Evolutionary conservation across 73 alveolate genomes (phyloP), one percentile per base, ranked within the genome.

Genomic region (Durusdinium trenchii): DNA sequence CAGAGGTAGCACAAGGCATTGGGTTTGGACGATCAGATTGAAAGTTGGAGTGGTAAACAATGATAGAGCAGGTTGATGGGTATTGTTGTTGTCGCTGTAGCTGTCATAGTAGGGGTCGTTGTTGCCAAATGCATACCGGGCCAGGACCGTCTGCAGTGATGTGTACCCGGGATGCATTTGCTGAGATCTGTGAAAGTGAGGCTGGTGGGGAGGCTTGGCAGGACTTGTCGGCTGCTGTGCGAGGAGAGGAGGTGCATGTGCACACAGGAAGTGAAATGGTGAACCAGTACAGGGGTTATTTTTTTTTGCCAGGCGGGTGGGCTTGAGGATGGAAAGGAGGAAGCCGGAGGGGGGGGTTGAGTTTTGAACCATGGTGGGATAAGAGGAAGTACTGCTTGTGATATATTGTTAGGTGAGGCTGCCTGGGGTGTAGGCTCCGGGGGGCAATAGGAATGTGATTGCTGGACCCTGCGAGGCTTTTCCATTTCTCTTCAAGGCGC

Each of bases 401-500:
- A n/a, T n/a, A n/a, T n/a, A n/a, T n/a, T n/a, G n/a, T n/a, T n/a
- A n/a, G n/a, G n/a, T n/a, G n/a, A n/a, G n/a, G n/a, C n/a, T n/a
- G n/a, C n/a, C n/a, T n/a, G n/a, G n/a, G n/a, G n/a, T n/a, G n/a
- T n/a, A n/a, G n/a, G n/a, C n/a, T n/a, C n/a, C n/a, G n/a, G n/a
- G n/a, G n/a, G n/a, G n/a, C n/a, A n/a, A n/a, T n/a, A n/a, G n/a
- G n/a, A n/a, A n/a, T n/a, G n/a, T n/a, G n/a, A n/a, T n/a, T n/a
- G n/a, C n/a, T n/a, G n/a, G 64, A 20, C 64, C 9, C 64, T 54
- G 28, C 64, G 64, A n/a, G 50, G 84, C 50, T 38, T 71, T 71
- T 71, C 50, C 51, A 7, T 71, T 71, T 71, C n/a, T 71, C 84
- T 71, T 71, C 84, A 71, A 71, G 50, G 84, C 84, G 47, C 84